Base-by-base conservation (phyloP, 2,329 filamentous ascomycete species). In the Conoideocrella luteorostrata region DNA sequence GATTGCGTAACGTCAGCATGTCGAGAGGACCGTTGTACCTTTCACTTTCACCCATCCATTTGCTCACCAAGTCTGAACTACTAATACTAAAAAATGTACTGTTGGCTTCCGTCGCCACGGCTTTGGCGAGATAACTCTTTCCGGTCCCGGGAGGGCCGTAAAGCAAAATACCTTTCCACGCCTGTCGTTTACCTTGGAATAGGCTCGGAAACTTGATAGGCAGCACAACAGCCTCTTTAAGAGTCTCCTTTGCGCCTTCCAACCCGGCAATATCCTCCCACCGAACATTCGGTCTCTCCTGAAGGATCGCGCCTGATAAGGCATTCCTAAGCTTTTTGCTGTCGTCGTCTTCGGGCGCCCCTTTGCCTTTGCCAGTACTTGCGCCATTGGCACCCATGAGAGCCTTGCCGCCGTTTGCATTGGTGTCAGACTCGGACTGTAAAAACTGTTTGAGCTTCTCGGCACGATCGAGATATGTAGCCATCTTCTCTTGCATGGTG, bases 1-100 rank as follows among this genome's bases (percentile, higher is more conserved):
- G 23, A 50, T 13, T 45, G n/a, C n/a, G n/a, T n/a, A n/a, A n/a
- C n/a, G 24, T 24, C 3, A 23, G 24, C 12, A 21, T 15, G 15
- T 22, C 13, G 13, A 37, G 26, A 17, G 15, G 39, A 13, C 9
- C 7, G 15, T 24, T 61, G 48, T 70, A 94, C 88, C 89, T 81
- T 80, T 98, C 93, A 74, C 87, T 94, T 68, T 98, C 93, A 71
- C 93, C 93, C 93, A 98, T 98, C 93, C 93, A 98, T 64, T 98
- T 98, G 65, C 88, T 95, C 48, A 98, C 93, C 65, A 98, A 66
- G 63, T 98, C 93, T 61, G 88, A 95, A 74, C 88, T 95, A 68
- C 88, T 95, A 53, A 98, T 91, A 60, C 89, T 96, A 77, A 98
- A 98, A 64, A 98, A 98, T 4, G 93, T 97, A 67, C 90, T 96